A percentile compares a stretch with the other conserved stretches of the same genome.
These are phyloP conservation scores for Tulasnella sp. DNA, from an alignment of 768 basidiomycete genomes.

Conservation along the genomic window DNA sequence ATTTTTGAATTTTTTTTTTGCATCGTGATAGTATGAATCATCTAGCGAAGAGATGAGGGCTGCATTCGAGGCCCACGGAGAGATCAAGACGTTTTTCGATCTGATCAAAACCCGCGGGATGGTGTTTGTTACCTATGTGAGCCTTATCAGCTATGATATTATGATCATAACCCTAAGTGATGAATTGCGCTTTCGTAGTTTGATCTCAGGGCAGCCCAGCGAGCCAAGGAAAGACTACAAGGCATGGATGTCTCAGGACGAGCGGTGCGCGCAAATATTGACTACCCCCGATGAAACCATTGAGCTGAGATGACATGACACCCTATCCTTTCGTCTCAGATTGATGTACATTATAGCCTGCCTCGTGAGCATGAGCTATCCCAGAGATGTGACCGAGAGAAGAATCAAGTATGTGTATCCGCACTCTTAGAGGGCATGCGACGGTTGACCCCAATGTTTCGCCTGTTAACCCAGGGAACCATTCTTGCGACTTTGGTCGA, in stretches of 20 bases:
- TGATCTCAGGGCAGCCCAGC: conserved; percentile 86
- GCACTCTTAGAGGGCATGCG: not conserved
- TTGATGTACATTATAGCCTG: conserved; percentile 96
- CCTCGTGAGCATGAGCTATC: conserved; percentile 74
- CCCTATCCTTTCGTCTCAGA: conserved; percentile 43
- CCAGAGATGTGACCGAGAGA: conserved; percentile 53
- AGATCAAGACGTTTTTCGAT: conserved; percentile 96
- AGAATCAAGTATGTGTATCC: conserved; percentile 56
- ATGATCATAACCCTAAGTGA: not conserved
- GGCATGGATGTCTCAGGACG: conserved; percentile 78
- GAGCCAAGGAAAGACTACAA: conserved; percentile 83
- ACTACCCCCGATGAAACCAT: not conserved
- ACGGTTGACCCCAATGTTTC: not conserved
- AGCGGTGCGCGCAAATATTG: conserved; percentile 49
- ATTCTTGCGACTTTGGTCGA: conserved; percentile 67
- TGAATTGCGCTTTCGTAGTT: conserved; percentile 38
- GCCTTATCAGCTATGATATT: conserved; percentile 28
- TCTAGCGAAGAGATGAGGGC: conserved; percentile 72
- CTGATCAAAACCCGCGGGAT: conserved; percentile 91
- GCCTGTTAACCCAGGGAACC: conserved; percentile 49
- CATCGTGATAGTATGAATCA: conserved; percentile 75
- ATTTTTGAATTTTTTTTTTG: not conserved
- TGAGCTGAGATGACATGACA: not conserved
- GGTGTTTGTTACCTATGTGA: conserved; percentile 97
- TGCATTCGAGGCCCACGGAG: conserved; percentile 86